Evolutionary conservation across 2,329 filamentous ascomycete genomes (phyloP).

Genomic region (Albifimbria verrucaria): DNA sequence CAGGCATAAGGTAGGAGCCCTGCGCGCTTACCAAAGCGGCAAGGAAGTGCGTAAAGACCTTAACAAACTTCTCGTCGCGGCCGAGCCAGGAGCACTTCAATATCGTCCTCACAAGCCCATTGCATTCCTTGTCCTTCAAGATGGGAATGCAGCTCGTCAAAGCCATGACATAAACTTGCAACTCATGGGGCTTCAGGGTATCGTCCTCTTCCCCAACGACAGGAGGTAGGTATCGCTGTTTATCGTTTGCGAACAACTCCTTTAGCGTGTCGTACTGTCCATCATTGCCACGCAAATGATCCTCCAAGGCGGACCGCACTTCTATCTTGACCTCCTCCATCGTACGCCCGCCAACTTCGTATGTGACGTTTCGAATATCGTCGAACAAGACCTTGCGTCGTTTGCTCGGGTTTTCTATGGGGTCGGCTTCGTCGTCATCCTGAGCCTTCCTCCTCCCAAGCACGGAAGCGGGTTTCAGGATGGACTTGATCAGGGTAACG

Average conservation of each 20-base stretch:
- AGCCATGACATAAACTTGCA: conserved; percentile 60
- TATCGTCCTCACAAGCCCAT: conserved; percentile 55
- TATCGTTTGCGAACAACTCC: conserved; percentile 52
- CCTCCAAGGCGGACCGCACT: conserved; percentile 53
- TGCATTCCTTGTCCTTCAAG: conserved; percentile 55
- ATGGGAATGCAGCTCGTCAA: conserved; percentile 59
- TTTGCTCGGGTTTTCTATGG: conserved; percentile 44
- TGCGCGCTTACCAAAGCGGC: conserved; percentile 77
- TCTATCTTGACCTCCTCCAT: conserved; percentile 54
- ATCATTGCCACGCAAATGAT: conserved; percentile 53
- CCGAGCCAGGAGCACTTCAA: conserved; percentile 64
- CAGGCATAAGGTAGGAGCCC: conserved; percentile 68
- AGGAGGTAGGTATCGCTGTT: conserved; percentile 34
- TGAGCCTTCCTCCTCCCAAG: conserved; percentile 42
- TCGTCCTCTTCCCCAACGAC: conserved; percentile 45
- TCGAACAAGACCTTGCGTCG: conserved; percentile 58
- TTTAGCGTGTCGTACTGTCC: conserved; percentile 61
- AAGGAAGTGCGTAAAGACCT: conserved; percentile 65
- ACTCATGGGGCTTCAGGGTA: conserved; percentile 49
- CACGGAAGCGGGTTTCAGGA: conserved; percentile 46
- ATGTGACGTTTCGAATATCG: conserved; percentile 53
- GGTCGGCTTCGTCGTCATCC: conserved; percentile 37
- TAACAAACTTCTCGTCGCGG: conserved; percentile 61
- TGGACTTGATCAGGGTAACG: conserved; percentile 48
- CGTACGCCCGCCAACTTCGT: conserved; percentile 50